Evolutionary conservation across 192 early-diverging fungal genomes (phyloP), one percentile per base, ranked within the genome.

Genomic region (Entomortierella chlamydospora): DNA sequence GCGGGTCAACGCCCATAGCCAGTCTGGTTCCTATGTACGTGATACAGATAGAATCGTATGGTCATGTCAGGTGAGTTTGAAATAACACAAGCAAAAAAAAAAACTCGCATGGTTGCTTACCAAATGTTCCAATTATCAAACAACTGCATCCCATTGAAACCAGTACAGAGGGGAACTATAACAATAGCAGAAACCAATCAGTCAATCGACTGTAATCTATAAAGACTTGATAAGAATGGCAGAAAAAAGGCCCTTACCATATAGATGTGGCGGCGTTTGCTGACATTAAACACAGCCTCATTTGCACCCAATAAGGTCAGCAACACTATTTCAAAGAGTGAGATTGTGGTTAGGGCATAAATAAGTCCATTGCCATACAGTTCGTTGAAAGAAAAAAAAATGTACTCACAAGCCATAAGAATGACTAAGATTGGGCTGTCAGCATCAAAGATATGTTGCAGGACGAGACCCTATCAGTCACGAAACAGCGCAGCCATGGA

Each of bases 241-340:
- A 9, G 20, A 5, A 55, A 53, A 39, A 52, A 29, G 12, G 9
- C 28, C 11, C 29, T 71, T 84, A 94, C 91, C 93, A 97, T 93
- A 34, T 90, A 90, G 7, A 88, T 81, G 59, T 94, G 89, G 22
- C 90, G 87, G 52, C 82, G 83, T 69, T 92, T 93, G 18, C 89
- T 84, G 55, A 88, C 86, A 85, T 92, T 92, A 68, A 86, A 93
- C 0, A 89, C 83, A 10, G 91, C 87, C 67, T 95, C 92, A 43
- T 89, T 83, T 0, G 93, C 82, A 9, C 88, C 92, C 34, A 94
- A 66, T 10, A 85, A 51, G 18, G 91, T 87, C 22, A 94, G 82
- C 3, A 86, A 54, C 20, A 85, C 88, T 89, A 58, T 39, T 42
- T 41, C 2, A 47, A 54, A 23, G 2, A 23, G 11, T 29, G 1